Evolutionary conservation across 495 filamentous ascomycete species (phyloP).

Genomic region (Mycothermus thermophilus): DNA sequence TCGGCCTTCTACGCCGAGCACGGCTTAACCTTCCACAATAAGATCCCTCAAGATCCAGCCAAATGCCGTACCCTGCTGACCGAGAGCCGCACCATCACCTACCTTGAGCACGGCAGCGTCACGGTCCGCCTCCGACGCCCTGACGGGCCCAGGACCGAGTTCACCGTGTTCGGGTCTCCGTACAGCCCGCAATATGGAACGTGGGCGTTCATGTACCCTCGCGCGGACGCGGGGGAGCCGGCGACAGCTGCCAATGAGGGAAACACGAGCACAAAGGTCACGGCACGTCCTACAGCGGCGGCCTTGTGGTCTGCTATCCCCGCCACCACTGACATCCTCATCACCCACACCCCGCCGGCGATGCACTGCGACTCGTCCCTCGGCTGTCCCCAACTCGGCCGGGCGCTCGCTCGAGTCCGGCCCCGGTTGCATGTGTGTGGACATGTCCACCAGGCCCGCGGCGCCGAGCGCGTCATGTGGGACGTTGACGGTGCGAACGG

Average conservation of each 20-base stretch:
- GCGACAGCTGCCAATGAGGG: too few species aligned
- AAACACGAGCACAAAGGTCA: too few species aligned
- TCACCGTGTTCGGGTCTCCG: slow-evolving; percentile 68
- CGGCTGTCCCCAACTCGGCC: slow-evolving; percentile 60
- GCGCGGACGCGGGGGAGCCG: too few species aligned
- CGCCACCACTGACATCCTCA: slow-evolving; percentile 56
- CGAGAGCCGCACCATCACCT: slow-evolving; percentile 43
- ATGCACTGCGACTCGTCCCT: slow-evolving; percentile 50
- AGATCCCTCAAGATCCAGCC: slow-evolving; percentile 40
- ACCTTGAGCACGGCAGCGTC: slow-evolving; percentile 49
- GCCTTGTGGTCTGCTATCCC: slow-evolving; percentile 50
- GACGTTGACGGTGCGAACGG: slow-evolving; percentile 16
- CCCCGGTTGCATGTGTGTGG: slow-evolving; percentile 78
- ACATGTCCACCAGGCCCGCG: slow-evolving; percentile 62
- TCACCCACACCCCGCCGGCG: slow-evolving; percentile 73
- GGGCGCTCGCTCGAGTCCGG: slow-evolving; percentile 59
- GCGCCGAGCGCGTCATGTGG: slow-evolving; percentile 47
- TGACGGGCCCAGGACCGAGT: slow-evolving; percentile 47
- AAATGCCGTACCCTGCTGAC: slow-evolving; percentile 44
- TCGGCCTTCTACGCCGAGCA: slow-evolving; percentile 43
- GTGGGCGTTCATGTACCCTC: slow-evolving; percentile 60
- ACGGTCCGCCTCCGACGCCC: slow-evolving; percentile 42
- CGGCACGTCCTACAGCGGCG: slow-evolving; percentile 17
- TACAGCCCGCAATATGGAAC: slow-evolving; percentile 46
- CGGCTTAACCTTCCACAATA: slow-evolving; percentile 44